Evolutionary conservation across 257 asterid genomes (phyloP), one percentile per base, ranked within the genome.

Genomic region (Scutellaria baicalensis): DNA sequence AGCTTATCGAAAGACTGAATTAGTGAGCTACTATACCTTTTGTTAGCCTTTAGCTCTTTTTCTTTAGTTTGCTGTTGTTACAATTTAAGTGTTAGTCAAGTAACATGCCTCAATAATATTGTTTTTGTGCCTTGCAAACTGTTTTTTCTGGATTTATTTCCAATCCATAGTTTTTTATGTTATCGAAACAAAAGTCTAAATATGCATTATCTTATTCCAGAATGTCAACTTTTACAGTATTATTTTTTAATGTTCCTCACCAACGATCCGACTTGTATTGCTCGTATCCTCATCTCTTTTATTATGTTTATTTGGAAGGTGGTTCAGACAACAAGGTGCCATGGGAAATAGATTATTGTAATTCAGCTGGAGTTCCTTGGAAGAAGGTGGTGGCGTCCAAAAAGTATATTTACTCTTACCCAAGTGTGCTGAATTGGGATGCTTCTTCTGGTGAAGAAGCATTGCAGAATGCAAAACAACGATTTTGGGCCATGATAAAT

Each of bases 281-380:
- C 18, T 9, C 20, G 27, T 60, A 55, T 64, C 64, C 72, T 27
- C 69, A 68, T 59, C 50, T 65, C 48, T 67, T 12, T 0, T 75
- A 40, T 45, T 5, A 12, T 4, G 54, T 66, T n/a, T 17, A 2
- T 72, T 71, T 55, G 35, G 64, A 23, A 85, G 93, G 85, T 43
- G 40, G 52, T 70, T 80, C 60, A 60, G 72, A 72, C 49, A 77
- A 44, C 42, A 58, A 82, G 33, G 84, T 78, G 66, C 86, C 93
- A 42, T 94, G 99, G 99, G 96, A 91, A 85, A 74, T 87, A 58
- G 91, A 88, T 23, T 94, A 89, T 73, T 91, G 96, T 83, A 74
- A 79, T 42, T 81, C 93, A 16, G 84, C 59, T 3, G 78, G 77
- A 52, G 83, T 94, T 68, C 88, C 90, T 27, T 94, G 97, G 97